Evolutionary conservation across 78 protist genomes (phyloP).

Genomic region (Tieghemostelium lacteum): DNA sequence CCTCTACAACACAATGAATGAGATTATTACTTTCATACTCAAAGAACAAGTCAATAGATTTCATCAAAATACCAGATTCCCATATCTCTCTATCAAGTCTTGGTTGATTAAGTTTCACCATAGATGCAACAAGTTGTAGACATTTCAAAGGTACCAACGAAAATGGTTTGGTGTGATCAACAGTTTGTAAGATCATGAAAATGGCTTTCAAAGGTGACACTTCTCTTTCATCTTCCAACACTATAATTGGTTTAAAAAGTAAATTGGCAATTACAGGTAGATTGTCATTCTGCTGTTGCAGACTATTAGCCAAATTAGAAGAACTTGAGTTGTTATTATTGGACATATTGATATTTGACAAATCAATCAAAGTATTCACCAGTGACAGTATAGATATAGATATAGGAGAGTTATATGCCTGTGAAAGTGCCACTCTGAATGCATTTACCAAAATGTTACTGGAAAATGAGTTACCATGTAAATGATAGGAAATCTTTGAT

Average conservation of each 20-base stretch:
- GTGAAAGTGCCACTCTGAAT: constrained; percentile 29
- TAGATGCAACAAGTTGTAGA: constrained; percentile 4
- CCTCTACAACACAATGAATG: constrained; percentile 56
- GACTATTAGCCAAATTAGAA: background rate
- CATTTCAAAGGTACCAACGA: constrained; percentile 16
- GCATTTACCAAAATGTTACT: constrained; percentile 9
- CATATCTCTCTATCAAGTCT: constrained; percentile 49
- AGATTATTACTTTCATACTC: constrained; percentile 64
- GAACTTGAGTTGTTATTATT: background rate
- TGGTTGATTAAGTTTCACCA: constrained; percentile 43
- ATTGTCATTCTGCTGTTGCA: constrained; percentile 39
- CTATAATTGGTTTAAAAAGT: constrained; percentile 43
- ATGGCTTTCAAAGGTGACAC: constrained; percentile 69
- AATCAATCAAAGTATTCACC: constrained; percentile 27
- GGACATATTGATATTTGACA: background rate
- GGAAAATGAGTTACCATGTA: constrained; percentile 70
- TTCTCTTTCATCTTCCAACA: constrained; percentile 24
- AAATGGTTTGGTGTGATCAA: background rate
- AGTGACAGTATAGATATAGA: constrained; percentile 23
- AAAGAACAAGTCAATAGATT: constrained; percentile 49
- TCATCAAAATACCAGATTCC: constrained; percentile 69
- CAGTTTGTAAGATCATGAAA: background rate
- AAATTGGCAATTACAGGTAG: constrained; percentile 31
- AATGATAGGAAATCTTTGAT: constrained; percentile 58
- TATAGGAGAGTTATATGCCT: constrained; percentile 14